These are phyloP conservation scores for Trichoderma atrobrunneum DNA, from an alignment of 2,329 filamentous ascomycete genomes.

Conservation along the genomic window DNA sequence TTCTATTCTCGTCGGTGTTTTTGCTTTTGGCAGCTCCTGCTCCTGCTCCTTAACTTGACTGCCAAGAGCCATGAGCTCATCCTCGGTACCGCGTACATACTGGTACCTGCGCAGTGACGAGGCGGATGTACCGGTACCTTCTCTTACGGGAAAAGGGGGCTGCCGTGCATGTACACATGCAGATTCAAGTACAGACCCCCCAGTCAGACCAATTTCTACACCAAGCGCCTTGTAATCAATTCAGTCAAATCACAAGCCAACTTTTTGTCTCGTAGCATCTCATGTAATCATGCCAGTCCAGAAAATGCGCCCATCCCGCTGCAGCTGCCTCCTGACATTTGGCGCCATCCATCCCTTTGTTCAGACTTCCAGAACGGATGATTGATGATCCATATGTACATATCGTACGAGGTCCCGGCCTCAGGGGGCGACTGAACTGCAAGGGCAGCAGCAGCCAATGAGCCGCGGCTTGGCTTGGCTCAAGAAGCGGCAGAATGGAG, in stretches of 20 bases:
- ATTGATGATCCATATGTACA: constrained; percentile 12
- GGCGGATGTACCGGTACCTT: neutral
- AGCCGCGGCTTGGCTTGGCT: neutral
- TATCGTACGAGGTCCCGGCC: constrained; percentile 7
- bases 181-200: neutral
- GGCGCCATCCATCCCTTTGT: neutral
- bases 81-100: neutral
- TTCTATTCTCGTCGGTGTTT: neutral
- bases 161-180: neutral
- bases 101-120: neutral
- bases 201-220: neutral
- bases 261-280: neutral
- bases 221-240: neutral
- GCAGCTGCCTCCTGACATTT: neutral
- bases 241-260: neutral
- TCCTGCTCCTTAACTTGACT: neutral
- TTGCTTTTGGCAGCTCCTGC: neutral
- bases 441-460: neutral
- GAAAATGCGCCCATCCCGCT: constrained; percentile 4
- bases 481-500: neutral
- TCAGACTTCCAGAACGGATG: neutral
- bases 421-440: neutral
- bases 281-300: neutral
- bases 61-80: neutral
- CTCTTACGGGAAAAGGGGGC: neutral